Conservation (phyloP, 495 filamentous ascomycete species). For the Sporormia fimetaria region DNA sequence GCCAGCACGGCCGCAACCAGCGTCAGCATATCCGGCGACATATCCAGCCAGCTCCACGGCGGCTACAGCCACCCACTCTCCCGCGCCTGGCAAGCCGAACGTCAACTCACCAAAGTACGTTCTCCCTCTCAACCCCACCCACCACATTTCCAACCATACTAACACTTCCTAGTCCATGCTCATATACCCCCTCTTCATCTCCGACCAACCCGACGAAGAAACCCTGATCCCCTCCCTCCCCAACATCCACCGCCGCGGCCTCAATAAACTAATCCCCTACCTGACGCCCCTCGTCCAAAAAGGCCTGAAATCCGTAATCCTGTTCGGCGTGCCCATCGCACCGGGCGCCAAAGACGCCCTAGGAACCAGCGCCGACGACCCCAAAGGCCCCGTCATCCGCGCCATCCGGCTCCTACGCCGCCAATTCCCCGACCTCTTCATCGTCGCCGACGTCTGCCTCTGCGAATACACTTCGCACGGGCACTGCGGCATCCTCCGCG, state of each 20-base stretch:
- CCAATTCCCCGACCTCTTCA: constrained; percentile 76
- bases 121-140: constrained; percentile 1
- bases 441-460: constrained; percentile 85
- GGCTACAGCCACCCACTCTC: constrained; percentile 89
- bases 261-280: constrained; percentile 78
- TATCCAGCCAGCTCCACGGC: constrained; percentile 87
- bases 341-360: constrained; percentile 75
- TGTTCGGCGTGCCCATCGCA: constrained; percentile 84
- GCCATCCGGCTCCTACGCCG: constrained; percentile 70
- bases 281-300: constrained; percentile 76
- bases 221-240: constrained; percentile 81
- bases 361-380: constrained; percentile 89
- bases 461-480: constrained; percentile 99
- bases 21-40: constrained; percentile 84
- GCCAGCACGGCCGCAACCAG: constrained; percentile 84
- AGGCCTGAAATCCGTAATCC: constrained; percentile 81
- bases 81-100: constrained; percentile 88
- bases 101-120: constrained; percentile 86
- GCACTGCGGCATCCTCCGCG: constrained; percentile 87
- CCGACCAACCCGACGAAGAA: constrained; percentile 86
- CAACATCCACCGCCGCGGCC: constrained; percentile 70
- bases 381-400: constrained; percentile 79
- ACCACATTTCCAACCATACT: not conserved
- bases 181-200: constrained; percentile 93
- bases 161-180: constrained; percentile 72